Base-by-base conservation (phyloP, 352 stramenopile species). In the Phytophthora colocasiae region DNA sequence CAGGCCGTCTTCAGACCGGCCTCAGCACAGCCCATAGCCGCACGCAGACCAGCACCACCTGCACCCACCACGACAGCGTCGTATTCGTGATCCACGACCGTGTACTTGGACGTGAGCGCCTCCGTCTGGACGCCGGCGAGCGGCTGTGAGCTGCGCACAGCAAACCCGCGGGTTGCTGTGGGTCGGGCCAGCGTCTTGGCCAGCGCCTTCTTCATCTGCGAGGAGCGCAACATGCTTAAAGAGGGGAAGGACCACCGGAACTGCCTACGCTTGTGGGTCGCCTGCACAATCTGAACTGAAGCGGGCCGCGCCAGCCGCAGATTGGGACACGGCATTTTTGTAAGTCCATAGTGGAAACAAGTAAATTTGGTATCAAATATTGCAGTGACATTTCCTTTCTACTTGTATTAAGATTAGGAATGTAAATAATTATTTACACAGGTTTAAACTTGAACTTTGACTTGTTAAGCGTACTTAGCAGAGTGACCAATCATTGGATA, bases 1-100 rank as follows among this genome's bases (percentile, higher is more conserved):
- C 96, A 99, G 15, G 97, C 97, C 7, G 97, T 99, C 82, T 98
- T 99, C 53, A 99, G 96, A 6, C 97, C 96, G 5, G 89, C 86
- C 70, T 98, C 95, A 19, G 81, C 87, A 39, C 95, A 84, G 32
- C 95, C 95, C 95, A 98, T 98, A 58, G 95, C 95, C 0, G 95
- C 95, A n/a, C 95, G 87, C 22, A 97, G 83, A 48, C 97, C 96
- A 14, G 92, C 91, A 27, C 97, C 97, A 46, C 97, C 97, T 4
- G 97, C 96, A 43, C 97, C 96, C 8, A 99, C 97, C 1, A 99
- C 95, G 4, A 99, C 90, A 2, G 93, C 96, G 75, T 99, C 96
- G 80, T 98, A 99, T 44, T 96, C 85, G 76, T 99, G 97, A 78
- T 99, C 96, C 1, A 99, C 92, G 38, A 93, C 68, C 34, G 80